Evolutionary conservation across 2,329 filamentous ascomycete genomes (phyloP).

Genomic region (Fusarium haematococcum): DNA sequence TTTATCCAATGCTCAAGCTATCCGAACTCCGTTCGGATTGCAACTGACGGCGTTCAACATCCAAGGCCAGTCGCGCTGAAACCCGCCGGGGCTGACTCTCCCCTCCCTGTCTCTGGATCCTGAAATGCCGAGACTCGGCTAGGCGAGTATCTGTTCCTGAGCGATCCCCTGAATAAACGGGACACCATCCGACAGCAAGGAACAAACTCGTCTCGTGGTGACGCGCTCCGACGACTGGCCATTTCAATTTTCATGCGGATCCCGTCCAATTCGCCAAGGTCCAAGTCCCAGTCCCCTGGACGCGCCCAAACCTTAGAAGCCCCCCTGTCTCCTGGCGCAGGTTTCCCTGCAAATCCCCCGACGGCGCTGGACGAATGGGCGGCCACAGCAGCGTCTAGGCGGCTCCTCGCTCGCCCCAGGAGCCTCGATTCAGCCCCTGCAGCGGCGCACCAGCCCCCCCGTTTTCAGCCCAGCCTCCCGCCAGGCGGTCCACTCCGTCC

Average conservation of each 20-base stretch:
- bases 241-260: constrained; percentile 6
- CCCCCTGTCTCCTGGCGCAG: constrained; percentile 29
- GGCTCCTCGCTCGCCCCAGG: constrained; percentile 8
- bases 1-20: neutral
- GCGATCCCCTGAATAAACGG: constrained; percentile 28
- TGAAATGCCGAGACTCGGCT: constrained; percentile 33
- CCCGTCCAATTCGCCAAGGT: constrained; percentile 19
- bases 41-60: neutral
- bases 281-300: constrained; percentile 31
- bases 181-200: neutral
- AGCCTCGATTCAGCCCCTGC: constrained; percentile 39
- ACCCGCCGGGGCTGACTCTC: constrained; percentile 6
- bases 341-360: constrained; percentile 35
- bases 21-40: neutral
- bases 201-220: neutral
- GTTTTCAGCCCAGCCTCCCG: constrained; percentile 48
- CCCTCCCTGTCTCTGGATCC: constrained; percentile 18
- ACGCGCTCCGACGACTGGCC: constrained; percentile 9
- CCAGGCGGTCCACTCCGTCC: constrained; percentile 26
- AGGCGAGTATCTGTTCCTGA: constrained; percentile 20
- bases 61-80: constrained; percentile 16
- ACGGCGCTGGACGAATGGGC: constrained; percentile 26
- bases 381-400: constrained; percentile 8
- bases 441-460: constrained; percentile 47
- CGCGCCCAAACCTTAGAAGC: constrained; percentile 27